phyloP scores from a whole-genome alignment of 768 basidiomycete genomes.

The Boletellus ananiceps region DNA sequence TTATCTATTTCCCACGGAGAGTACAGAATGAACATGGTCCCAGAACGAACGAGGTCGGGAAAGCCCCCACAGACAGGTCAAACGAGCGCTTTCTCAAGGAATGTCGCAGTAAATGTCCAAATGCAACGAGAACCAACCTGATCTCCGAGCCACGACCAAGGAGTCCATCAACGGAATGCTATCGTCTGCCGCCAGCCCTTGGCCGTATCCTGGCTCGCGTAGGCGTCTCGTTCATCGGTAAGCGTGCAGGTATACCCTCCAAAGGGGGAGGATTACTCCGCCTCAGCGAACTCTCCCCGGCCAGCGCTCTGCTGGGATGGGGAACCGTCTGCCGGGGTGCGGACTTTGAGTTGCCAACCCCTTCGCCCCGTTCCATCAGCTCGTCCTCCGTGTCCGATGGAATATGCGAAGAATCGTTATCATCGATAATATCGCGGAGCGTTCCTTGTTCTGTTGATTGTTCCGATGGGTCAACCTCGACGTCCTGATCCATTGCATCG shows the following conservation, averaged over 20 bases:
- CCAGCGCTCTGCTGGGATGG: constrained; percentile 14
- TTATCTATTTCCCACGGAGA: constrained; percentile 26
- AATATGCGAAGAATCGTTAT: constrained; percentile 24
- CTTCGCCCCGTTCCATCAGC: constrained; percentile 29
- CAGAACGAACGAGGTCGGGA: constrained; percentile 13
- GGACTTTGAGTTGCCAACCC: constrained; percentile 28
- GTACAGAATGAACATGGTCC: constrained; percentile 6
- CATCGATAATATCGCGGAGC: constrained; percentile 25
- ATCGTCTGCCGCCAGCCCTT: constrained; percentile 43
- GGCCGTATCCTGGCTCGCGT: constrained; percentile 55
- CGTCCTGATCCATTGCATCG: constrained; percentile 72
- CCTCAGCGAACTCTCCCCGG: constrained; percentile 24
- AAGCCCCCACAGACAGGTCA: constrained; percentile 1
- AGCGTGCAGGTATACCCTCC: constrained; percentile 32
- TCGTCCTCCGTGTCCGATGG: constrained; percentile 31
- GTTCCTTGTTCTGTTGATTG: constrained; percentile 26
- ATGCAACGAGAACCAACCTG: background rate
- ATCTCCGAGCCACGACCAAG: too few species aligned
- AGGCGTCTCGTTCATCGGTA: constrained; percentile 52
- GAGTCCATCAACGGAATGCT: constrained; percentile 9
- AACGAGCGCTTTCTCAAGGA: constrained; percentile 7
- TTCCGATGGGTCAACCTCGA: constrained; percentile 35
- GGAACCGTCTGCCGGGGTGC: constrained; percentile 16
- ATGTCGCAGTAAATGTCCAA: constrained; percentile 3
- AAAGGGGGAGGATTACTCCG: constrained; percentile 24